phyloP scores from a whole-genome alignment of 306 rosid genomes.

The Purshia tridentata region DNA sequence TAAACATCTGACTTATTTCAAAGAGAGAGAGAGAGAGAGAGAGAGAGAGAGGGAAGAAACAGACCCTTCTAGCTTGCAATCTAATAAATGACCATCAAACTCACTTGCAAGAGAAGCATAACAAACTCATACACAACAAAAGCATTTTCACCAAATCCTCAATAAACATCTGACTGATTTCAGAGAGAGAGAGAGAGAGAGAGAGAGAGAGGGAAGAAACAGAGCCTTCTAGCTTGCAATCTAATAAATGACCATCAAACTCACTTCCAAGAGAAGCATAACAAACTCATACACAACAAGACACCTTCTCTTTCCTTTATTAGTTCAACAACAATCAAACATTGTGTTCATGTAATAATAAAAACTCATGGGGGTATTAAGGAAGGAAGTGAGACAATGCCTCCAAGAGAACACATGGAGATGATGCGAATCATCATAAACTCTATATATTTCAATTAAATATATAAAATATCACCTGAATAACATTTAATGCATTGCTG shows the following conservation, averaged over 20 bases:
- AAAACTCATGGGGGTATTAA: neutral
- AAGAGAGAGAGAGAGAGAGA: neutral
- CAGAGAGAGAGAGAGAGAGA: no score
- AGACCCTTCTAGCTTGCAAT: no score
- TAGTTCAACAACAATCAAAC: neutral
- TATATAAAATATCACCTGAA: neutral
- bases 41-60: no score
- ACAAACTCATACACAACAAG: neutral
- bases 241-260: no score
- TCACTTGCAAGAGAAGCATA: conserved; percentile 7
- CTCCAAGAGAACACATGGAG: neutral
- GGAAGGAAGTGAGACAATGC: neutral
- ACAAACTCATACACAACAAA: neutral
- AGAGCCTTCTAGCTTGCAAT: no score
- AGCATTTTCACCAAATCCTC: no score
- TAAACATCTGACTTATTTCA: neutral
- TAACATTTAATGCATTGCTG: neutral
- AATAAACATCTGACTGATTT: no score
- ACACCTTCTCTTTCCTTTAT: neutral
- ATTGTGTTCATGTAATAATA: neutral
- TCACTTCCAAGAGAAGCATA: conserved; percentile 5
- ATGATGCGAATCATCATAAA: neutral
- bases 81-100: no score
- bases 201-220: no score
- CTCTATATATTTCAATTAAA: neutral